Conservation (phyloP, 768 basidiomycete species). For the Tricholoma hemisulphureum region DNA sequence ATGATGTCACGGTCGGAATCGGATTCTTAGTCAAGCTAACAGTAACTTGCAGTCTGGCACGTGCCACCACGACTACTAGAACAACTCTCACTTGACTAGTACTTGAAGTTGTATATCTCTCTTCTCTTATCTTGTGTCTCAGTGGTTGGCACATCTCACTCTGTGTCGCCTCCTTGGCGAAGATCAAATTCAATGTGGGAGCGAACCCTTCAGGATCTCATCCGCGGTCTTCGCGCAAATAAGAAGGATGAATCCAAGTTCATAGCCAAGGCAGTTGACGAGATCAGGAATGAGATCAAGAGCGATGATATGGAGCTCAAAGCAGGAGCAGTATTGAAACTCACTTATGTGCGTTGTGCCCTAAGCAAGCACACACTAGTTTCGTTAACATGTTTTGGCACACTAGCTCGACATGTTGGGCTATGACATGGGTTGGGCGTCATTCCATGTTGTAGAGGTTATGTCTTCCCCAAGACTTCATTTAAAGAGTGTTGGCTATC, state of each 20-base stretch:
- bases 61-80: too few relatives aligned
- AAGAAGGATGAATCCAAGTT: slow-evolving; percentile 92
- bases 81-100: too few relatives aligned
- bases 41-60: too few relatives aligned
- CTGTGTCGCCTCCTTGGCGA: not conserved
- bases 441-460: slow-evolving; percentile 96
- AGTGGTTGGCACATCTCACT: too few relatives aligned
- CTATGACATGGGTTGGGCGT: slow-evolving; percentile 92
- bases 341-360: slow-evolving; percentile 80
- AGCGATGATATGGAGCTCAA: slow-evolving; percentile 97
- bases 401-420: slow-evolving; percentile 96
- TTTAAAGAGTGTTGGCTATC: slow-evolving; percentile 93
- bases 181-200: slow-evolving; percentile 73
- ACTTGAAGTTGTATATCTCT: too few relatives aligned
- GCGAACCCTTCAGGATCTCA: slow-evolving; percentile 91
- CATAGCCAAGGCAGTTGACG: slow-evolving; percentile 89
- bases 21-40: too few relatives aligned
- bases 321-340: slow-evolving; percentile 90
- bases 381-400: slow-evolving; percentile 9
- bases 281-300: slow-evolving; percentile 89
- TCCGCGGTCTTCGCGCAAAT: slow-evolving; percentile 92
- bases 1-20: too few relatives aligned
- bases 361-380: not conserved
- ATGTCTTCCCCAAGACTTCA: slow-evolving; percentile 94
- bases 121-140: too few relatives aligned